Conservation (phyloP, 2,329 filamentous ascomycete species). For the Ilyonectria destructans region DNA sequence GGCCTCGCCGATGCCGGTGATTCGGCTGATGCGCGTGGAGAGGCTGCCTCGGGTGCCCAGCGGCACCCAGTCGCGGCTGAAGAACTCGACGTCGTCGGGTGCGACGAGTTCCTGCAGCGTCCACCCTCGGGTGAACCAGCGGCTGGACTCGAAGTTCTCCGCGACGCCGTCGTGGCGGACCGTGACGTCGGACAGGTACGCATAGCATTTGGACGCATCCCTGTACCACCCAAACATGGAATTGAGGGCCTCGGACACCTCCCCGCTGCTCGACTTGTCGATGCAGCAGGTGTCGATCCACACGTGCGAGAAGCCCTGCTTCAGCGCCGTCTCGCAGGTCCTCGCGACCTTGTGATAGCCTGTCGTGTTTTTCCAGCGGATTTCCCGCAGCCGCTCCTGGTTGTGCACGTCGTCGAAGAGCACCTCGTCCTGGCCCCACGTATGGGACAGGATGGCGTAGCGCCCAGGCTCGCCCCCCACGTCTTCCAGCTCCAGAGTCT, state of each 20-base stretch:
- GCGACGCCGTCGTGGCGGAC: slow-evolving; percentile 30
- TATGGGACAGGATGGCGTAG: slow-evolving; percentile 50
- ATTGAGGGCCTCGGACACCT: slow-evolving; percentile 47
- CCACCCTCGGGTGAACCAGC: slow-evolving; percentile 48
- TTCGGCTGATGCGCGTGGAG: slow-evolving; percentile 40
- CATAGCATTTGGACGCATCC: slow-evolving; percentile 42
- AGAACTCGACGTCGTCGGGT: slow-evolving; percentile 48
- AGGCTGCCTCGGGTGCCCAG: slow-evolving; percentile 42
- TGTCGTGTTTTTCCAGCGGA: slow-evolving; percentile 39
- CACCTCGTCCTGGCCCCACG: slow-evolving; percentile 48
- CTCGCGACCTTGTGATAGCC: slow-evolving; percentile 45
- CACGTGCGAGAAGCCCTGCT: slow-evolving; percentile 42
- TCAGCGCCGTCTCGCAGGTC: slow-evolving; percentile 44
- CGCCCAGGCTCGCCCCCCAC: slow-evolving; percentile 36
- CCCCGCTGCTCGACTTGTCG: slow-evolving; percentile 47
- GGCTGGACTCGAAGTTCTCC: slow-evolving; percentile 42
- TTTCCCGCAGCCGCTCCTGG: slow-evolving; percentile 39
- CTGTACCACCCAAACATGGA: slow-evolving; percentile 50
- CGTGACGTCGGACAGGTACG: slow-evolving; percentile 45
- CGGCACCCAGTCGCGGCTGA: slow-evolving; percentile 43
- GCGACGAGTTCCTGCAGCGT: slow-evolving; percentile 48
- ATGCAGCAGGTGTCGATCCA: slow-evolving; percentile 51
- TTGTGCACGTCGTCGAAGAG: slow-evolving; percentile 44
- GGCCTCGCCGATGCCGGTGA: slow-evolving; percentile 45
- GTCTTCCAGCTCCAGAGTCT: slow-evolving; percentile 45